phyloP scores from a whole-genome alignment of 1,284 basidiomycete species.

The Cutaneotrichosporon cavernicola region DNA sequence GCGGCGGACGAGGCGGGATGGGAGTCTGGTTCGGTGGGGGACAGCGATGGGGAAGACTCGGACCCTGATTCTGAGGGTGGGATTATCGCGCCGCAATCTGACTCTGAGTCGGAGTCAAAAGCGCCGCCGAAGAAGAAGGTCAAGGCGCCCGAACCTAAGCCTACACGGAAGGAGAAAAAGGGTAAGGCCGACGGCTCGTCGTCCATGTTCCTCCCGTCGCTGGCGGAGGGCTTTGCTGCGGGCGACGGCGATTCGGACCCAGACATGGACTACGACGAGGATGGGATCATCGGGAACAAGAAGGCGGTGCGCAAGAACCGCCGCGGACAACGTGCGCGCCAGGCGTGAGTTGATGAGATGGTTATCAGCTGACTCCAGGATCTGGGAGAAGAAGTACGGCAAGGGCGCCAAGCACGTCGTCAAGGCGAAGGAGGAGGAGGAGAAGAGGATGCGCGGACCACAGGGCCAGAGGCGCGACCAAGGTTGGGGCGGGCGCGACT shows the following conservation, averaged over 20 bases:
- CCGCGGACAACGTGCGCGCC: conserved; percentile 82
- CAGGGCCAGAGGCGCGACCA: conserved; percentile 21
- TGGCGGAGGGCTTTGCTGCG: conserved; percentile 80
- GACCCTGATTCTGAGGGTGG: conserved; percentile 55
- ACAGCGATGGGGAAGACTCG: conserved; percentile 55
- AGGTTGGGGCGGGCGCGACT: conserved; percentile 27
- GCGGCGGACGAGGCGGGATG: conserved; percentile 58
- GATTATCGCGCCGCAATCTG: conserved; percentile 13
- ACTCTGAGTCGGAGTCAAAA: conserved; percentile 31
- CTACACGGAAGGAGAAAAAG: conserved; percentile 28
- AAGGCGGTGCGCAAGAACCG: conserved; percentile 71
- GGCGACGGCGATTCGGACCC: conserved; percentile 73
- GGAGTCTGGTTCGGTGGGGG: conserved; percentile 56
- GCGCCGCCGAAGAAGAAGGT: conserved; percentile 29
- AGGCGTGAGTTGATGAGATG: conserved; percentile 66
- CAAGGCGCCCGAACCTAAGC: conserved; percentile 25
- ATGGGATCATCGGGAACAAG: conserved; percentile 56
- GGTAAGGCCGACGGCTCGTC: conserved; percentile 43
- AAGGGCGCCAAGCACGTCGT: conserved; percentile 85
- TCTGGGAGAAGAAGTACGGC: conserved; percentile 97
- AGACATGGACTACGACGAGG: conserved; percentile 65
- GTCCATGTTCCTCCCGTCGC: conserved; percentile 83
- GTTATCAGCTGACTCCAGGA: conserved; percentile 58
- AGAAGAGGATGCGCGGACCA: conserved; percentile 19
- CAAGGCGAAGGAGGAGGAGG: conserved; percentile 56